Evolutionary conservation across 2,329 filamentous ascomycete species (phyloP), one percentile per base, ranked within the genome.

Genomic region (Neurospora sp.): DNA sequence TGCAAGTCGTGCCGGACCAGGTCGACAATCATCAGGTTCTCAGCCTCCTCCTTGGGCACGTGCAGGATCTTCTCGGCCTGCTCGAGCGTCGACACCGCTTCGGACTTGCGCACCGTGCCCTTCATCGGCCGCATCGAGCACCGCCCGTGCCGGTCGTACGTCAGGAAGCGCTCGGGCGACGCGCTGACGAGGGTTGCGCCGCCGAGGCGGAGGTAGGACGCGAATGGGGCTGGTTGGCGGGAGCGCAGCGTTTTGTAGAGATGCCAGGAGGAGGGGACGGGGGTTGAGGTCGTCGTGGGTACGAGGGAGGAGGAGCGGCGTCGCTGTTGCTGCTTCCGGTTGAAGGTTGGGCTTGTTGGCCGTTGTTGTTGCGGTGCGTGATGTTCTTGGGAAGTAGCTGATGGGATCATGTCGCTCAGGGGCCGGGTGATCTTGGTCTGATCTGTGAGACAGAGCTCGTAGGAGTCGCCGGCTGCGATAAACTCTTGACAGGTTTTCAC

Each of bases 11-110:
- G 95, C 0, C 95, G 88, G n/a, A 97, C 96, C 0, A 98, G 84
- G 79, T 98, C 95, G 2, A 97, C 94, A 75, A 98, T 97, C 96
- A 98, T 98, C 33, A 98, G 86, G 77, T 98, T 98, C 82, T 98
- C 95, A 0, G 95, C 95, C 75, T 92, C 89, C 79, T 98, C 96
- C 79, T 98, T 98, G 28, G 92, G 90, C 0, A 92, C 86, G 70
- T 90, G 88, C 15, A 97, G 86, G 46, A 96, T 87, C 37, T 82
- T 81, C 71, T 90, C 88, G 0, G 95, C 94, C 75, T 91, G 86
- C 5, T 85, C 86, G n/a, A 91, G 83, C 0, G 91, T 96, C 43
- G 90, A 78, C 0, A 86, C 88, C 1, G 83, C 83, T 0, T 84
- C 82, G 0, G 86, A 87, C 75, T 97, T 97, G 75, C 89, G 89